Base-by-base conservation (phyloP, 2,329 filamentous ascomycete species). In the Penicillium sp. region DNA sequence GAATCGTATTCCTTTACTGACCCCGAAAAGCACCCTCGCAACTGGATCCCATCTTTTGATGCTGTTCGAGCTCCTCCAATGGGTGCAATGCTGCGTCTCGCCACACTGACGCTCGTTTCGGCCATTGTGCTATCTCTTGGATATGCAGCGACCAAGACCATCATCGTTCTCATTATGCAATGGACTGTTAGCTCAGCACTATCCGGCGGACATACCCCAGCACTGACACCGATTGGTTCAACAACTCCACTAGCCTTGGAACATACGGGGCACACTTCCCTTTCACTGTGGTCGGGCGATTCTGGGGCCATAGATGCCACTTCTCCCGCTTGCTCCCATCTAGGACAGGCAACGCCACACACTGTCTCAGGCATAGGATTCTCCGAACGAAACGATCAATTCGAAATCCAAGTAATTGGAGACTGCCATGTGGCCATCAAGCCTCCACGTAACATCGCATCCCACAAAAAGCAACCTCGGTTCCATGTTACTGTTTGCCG, bases 361-460 rank as follows among this genome's bases (percentile, higher is more conserved):
- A 61, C 62, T 16, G 64, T 64, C 24, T 64, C 65, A 33, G 59
- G 62, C 27, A 53, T 60, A 13, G 62, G 64, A 24, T 55, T 60
- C 24, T 53, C 57, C 13, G 71, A 68, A 21, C 69, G 73, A 16
- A 69, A 71, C 3, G 73, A 76, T 39, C 68, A 70, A 11, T 84
- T 83, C 64, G 78, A 82, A 56, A 73, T 84, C n/a, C 77, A 82
- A 57, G 75, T 79, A n/a, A 75, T 83, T 59, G 81, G 80, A 5
- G 79, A 84, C 58, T 77, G 78, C 48, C 80, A 84, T 62, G 78
- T 85, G 54, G 69, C 82, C 44, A 74, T 85, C 49, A 79, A 78
- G 44, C 78, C 81, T 9, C 80, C 81, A 8, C 72, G 73, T 31
- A 73, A 73, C 24, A 72, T 81, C 55, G 62, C 70, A 5, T 70